Percentiles rank a stretch among this genome's conserved stretches.
Conservation (phyloP, 2,329 filamentous ascomycete species). For the Rutstroemia sydowiana region DNA sequence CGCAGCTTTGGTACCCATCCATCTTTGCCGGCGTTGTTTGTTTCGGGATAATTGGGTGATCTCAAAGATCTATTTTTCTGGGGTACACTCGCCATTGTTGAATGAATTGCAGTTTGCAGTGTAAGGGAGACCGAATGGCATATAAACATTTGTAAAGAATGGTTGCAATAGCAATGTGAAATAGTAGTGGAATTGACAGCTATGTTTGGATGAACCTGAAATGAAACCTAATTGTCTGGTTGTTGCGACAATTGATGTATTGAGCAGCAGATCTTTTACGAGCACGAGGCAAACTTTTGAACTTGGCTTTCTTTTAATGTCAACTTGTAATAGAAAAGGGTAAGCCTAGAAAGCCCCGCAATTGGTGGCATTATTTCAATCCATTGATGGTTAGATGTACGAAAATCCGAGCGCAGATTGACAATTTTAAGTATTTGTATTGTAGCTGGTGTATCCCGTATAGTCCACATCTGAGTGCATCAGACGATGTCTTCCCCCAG, state of each 20-base stretch:
- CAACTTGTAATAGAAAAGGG: background rate
- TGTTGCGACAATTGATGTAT: background rate
- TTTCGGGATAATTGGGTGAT: background rate
- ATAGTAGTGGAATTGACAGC: background rate
- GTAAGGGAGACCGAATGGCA: background rate
- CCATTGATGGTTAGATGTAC: too few relatives aligned
- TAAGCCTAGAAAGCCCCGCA: background rate
- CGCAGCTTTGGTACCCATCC: background rate
- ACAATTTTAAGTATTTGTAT: too few relatives aligned
- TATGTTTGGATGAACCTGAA: background rate
- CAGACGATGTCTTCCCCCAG: too few relatives aligned
- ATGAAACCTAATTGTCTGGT: background rate
- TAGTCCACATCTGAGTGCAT: too few relatives aligned
- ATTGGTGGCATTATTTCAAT: too few relatives aligned
- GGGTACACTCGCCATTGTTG: background rate
- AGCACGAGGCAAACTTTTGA: too few relatives aligned
- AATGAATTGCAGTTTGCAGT: background rate
- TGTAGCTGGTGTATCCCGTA: too few relatives aligned
- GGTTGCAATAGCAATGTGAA: background rate
- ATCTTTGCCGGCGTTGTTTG: background rate
- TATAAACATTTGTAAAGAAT: background rate
- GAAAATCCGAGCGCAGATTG: too few relatives aligned
- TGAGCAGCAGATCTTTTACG: background rate
- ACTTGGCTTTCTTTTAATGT: background rate
- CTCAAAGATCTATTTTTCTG: background rate